These are phyloP conservation scores for Agaricus blazei DNA, from an alignment of 768 basidiomycete species.

Conservation along the genomic window DNA sequence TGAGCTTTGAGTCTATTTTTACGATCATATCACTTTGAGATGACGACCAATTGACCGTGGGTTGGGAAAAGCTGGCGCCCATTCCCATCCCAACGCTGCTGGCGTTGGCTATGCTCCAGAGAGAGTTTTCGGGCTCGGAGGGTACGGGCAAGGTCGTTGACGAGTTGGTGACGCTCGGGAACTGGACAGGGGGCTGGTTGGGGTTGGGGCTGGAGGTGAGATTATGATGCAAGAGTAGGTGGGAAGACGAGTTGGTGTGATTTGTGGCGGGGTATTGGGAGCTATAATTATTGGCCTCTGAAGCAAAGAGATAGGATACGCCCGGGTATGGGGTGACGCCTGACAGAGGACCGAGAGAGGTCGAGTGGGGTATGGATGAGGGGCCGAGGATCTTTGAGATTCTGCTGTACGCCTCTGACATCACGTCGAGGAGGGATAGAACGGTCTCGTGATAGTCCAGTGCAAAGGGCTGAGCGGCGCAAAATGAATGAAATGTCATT, in stretches of 20 bases:
- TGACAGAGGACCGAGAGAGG: slow-evolving; percentile 75
- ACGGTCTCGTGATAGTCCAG: slow-evolving; percentile 88
- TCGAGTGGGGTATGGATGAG: slow-evolving; percentile 62
- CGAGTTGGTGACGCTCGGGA: slow-evolving; percentile 5
- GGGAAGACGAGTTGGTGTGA: slow-evolving; percentile 12
- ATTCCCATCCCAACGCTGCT: slow-evolving; percentile 17
- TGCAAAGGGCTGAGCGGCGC: slow-evolving; percentile 65
- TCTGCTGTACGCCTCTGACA: slow-evolving; percentile 87
- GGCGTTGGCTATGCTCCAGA: slow-evolving; percentile 73
- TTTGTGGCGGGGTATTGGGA: slow-evolving; percentile 5
- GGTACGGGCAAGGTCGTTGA: slow-evolving; percentile 4
- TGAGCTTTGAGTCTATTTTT: slow-evolving; percentile 82
- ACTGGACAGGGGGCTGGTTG: slow-evolving; percentile 23
- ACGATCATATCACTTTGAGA: slow-evolving; percentile 65
- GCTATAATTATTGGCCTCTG: slow-evolving; percentile 22
- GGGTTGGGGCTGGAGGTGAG: slow-evolving; percentile 30
- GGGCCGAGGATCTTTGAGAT: slow-evolving; percentile 80
- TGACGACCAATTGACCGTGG: slow-evolving; percentile 53
- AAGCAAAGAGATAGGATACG: slow-evolving; percentile 72
- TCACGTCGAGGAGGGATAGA: slow-evolving; percentile 82
- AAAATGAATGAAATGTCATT: slow-evolving; percentile 7
- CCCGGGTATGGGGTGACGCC: slow-evolving; percentile 75
- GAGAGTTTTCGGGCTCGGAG: slow-evolving; percentile 32
- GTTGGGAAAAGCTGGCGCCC: slow-evolving; percentile 28
- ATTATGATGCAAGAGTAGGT: slow-evolving; percentile 12